phyloP scores from a whole-genome alignment of 345 rosid species.

The Turritis glabra region DNA sequence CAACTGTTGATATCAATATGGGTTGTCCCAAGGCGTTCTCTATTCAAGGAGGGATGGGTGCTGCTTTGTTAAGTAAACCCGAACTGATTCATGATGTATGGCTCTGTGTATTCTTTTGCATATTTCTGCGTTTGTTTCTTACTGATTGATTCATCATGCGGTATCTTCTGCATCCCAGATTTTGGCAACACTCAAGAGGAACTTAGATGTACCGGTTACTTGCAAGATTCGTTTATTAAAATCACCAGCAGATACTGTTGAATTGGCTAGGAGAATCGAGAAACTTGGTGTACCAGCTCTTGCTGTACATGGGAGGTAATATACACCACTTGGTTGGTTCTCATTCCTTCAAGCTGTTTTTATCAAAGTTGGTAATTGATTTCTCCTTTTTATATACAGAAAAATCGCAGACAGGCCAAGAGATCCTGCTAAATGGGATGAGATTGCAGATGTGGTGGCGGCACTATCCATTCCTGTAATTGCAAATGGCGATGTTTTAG shows the following conservation, averaged over 20 bases:
- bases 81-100: constrained; percentile 87
- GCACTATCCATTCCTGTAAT: constrained; percentile 89
- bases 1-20: constrained; percentile 89
- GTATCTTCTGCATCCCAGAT: constrained; percentile 49
- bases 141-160: background rate
- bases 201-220: constrained; percentile 76
- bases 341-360: background rate
- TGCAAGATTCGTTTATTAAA: constrained; percentile 86
- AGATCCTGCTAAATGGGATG: constrained; percentile 95
- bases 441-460: constrained; percentile 78
- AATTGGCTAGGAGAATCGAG: constrained; percentile 88
- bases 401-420: constrained; percentile 83
- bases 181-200: constrained; percentile 80
- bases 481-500: constrained; percentile 95
- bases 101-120: background rate
- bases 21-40: constrained; percentile 97
- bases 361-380: background rate
- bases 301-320: constrained; percentile 92
- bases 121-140: constrained; percentile 1
- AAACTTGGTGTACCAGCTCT: constrained; percentile 93
- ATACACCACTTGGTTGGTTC: background rate
- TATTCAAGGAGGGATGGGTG: constrained; percentile 96
- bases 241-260: constrained; percentile 78
- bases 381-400: constrained; percentile 46
- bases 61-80: constrained; percentile 81